Base-by-base conservation (phyloP, 495 filamentous ascomycete species). In the Hypoxylon rickii region DNA sequence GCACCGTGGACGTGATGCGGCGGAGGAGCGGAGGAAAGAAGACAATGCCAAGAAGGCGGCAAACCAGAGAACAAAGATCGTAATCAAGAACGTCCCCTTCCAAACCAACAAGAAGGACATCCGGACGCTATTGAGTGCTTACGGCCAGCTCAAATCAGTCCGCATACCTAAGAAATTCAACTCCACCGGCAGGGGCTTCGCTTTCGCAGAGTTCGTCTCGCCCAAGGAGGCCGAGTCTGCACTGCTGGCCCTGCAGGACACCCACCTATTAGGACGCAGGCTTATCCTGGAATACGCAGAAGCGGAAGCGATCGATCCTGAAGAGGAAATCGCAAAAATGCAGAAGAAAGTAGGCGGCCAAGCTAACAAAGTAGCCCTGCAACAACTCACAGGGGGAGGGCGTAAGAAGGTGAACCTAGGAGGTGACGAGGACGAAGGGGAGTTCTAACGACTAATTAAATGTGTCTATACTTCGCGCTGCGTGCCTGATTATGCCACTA, bases 1-100 rank as follows among this genome's bases (percentile, higher is more conserved):
- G 18, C 90, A 96, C 69, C 89, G 86, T 69, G 90, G 86, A 18
- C 73, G 83, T 54, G 91, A 97, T 73, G 90, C 90, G 4, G 92
- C 89, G 0, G 89, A 94, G 66, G 89, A 95, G 69, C 82, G 85
- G 45, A 84, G 86, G 66, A 86, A 85, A 55, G 86, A 90, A 51
- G 92, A 96, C 61, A 82, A 80, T 49, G 64, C 60, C 20, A 94
- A 90, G 78, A 91, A 89, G 69, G 67, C 82, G 12, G 83, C 86
- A 2, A 82, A 80, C 18, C 83, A 83, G 61, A 80, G 83, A 44
- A 96, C 92, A 24, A 97, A 97, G 78, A 86, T 99, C 63, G 88
- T 97, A 70, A 89, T 98, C 78, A 97, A 97, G 79, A 99, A 99
- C 76, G 73, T 99, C 67, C 94, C 94, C 7, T 99, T 99, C 76